Evolutionary conservation across 768 basidiomycete genomes (phyloP).

Genomic region (Termitomyces sp.): DNA sequence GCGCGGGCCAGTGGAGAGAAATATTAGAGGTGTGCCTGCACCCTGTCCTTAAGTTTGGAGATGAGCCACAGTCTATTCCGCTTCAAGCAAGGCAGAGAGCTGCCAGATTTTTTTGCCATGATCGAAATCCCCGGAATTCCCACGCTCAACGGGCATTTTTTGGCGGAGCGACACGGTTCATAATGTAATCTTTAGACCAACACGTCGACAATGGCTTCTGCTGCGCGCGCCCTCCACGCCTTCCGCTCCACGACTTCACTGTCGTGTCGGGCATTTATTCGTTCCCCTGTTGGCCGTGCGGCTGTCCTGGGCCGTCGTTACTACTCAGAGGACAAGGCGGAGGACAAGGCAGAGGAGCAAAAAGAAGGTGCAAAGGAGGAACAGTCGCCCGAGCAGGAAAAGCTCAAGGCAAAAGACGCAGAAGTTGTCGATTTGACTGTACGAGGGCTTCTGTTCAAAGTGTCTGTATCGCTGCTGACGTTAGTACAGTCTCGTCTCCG

Average conservation of each 20-base stretch:
- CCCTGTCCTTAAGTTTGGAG: constrained; percentile 3
- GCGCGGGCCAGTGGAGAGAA: not conserved
- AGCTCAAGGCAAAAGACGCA: constrained; percentile 76
- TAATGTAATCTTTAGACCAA: not conserved
- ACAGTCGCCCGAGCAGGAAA: constrained; percentile 30
- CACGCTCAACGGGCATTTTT: constrained; percentile 13
- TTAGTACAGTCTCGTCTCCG: constrained; percentile 70
- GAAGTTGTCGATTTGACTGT: constrained; percentile 86
- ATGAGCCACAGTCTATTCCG: constrained; percentile 4
- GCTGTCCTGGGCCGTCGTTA: constrained; percentile 33
- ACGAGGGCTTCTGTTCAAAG: constrained; percentile 21
- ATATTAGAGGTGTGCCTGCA: constrained; percentile 12
- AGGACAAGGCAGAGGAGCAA: constrained; percentile 10
- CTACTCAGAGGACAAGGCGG: constrained; percentile 55
- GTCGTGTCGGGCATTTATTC: constrained; percentile 43
- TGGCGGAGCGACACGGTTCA: constrained; percentile 13
- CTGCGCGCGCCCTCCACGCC: constrained; percentile 43
- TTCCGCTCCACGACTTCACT: constrained; percentile 56
- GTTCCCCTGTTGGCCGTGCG: constrained; percentile 25
- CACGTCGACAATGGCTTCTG: constrained; percentile 27
- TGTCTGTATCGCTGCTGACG: constrained; percentile 1
- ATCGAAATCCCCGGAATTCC: constrained; percentile 8
- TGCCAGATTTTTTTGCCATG: not conserved
- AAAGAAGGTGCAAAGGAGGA: constrained; percentile 21
- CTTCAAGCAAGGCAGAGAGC: not conserved